Base-by-base conservation (phyloP, 176 grass and related monocot species). In the Aegilops tauschii region DNA sequence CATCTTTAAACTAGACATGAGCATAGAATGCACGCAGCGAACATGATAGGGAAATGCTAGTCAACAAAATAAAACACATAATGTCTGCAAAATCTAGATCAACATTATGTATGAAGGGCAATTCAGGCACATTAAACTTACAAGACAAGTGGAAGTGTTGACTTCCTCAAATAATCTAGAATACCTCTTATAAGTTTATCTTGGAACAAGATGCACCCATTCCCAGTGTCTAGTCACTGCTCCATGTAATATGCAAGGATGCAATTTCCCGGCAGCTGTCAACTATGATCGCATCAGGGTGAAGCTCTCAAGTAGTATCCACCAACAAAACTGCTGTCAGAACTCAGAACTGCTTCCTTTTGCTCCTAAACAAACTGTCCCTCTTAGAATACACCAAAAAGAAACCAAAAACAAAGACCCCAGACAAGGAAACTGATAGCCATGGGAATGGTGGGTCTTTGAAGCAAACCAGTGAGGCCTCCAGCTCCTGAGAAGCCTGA, bases 381-480 rank as follows among this genome's bases (percentile, higher is more conserved):
- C 78, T 97, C 89, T 90, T 97, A 6, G 90, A 84, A 61, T 92
- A 94, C 61, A 91, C 61, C 65, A 87, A 96, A 56, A 94, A 93
- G 81, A 98, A 96, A 91, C 90, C 92, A 70, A 98, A 87, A 78
- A 98, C 84, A 85, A 96, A 90, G 54, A 90, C 47, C 30, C 71
- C 93, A 88, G 94, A 91, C 34, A 94, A 62, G 78, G 97, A 96
- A 82, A 96, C 80, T 63, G 90, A 91, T 27, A 86, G 72, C 94
- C 94, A 98, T 28, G 97, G 97, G 76, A 98, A 96, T 77, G 97
- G 97, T 76, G 94, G 94, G 69, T 99, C 97, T 83, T 91, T 91
- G 84, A 93, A 99, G 87, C 97, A 99, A 79, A 92, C 82, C 52
- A 99, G 61, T 69, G 90, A 92, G 32, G 97, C 97, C 80, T 99